Base-by-base conservation (phyloP, 352 stramenopile species). In the Pythium diclinum region DNA sequence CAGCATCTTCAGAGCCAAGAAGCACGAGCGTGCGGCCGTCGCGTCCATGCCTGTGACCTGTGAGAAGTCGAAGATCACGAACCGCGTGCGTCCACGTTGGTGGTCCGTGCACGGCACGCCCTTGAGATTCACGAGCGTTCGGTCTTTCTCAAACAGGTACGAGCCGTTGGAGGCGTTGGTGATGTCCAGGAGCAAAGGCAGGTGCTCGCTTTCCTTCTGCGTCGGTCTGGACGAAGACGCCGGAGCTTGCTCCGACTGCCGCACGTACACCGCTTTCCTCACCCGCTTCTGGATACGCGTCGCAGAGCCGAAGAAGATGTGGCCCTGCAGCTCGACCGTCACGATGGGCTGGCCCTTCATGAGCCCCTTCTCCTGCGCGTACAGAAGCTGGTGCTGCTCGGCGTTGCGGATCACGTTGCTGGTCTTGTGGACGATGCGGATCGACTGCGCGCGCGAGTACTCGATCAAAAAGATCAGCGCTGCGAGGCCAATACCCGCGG, bases 381-480 rank as follows among this genome's bases (percentile, higher is more conserved):
- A 85, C 11, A 88, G 68, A 28, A 88, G 42, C 34, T 66, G 63
- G 54, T 91, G 74, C 71, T 87, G 79, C 36, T 91, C 71, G 48
- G 79, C 74, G 61, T 87, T 89, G 19, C 77, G 78, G 36, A 87
- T 77, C 23, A 87, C 73, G 49, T 85, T 88, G 59, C 80, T 89
- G 7, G 76, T 87, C 61, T 88, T 86, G 56, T 81, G 68, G 28
- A 83, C 74, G 21, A 82, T 67, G 48, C 71, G 69, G 48, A 91
- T 77, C 23, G 80, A 75, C 61, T 92, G 83, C 10, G 69, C 72
- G 21, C 79, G 81, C 10, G 89, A 83, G 40, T 97, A 77, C 11
- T 94, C 70, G 19, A 98, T 80, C 16, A 97, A 87, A 17, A 90
- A 78, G 44, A 90, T 68, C 59, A 98, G 87, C 47, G 78, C 80